A percentile compares a stretch with the other conserved stretches of the same genome.
Evolutionary conservation across 2,329 filamentous ascomycete species (phyloP).

Genomic region (Sporothrix euskadiensis): DNA sequence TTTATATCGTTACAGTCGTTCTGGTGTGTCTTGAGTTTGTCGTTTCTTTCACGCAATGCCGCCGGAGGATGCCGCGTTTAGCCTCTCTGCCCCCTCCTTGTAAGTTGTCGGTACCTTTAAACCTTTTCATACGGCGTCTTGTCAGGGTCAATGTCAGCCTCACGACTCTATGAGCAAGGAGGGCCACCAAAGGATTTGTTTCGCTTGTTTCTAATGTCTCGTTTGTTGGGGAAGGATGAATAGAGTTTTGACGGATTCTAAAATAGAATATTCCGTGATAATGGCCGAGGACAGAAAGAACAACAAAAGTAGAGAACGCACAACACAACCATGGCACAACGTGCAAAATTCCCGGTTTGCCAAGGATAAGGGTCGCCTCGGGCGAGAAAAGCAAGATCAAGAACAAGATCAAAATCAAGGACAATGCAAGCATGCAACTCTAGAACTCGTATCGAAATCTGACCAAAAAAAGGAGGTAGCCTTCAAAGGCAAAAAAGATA

Average conservation of each 20-base stretch:
- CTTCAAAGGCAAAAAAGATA: conserved; percentile 2
- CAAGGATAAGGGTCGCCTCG: not conserved
- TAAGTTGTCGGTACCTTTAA: not conserved
- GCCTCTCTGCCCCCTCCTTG: not conserved
- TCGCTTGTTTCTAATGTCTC: not conserved
- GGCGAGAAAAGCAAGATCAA: not conserved
- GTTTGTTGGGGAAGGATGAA: not conserved
- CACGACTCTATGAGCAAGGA: not conserved
- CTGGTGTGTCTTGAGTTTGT: not conserved
- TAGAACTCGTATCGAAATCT: not conserved
- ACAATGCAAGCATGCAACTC: not conserved
- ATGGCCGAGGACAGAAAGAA: not conserved
- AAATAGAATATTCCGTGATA: not conserved
- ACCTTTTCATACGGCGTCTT: not conserved
- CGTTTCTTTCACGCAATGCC: conserved; percentile 14
- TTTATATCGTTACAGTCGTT: not conserved
- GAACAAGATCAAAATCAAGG: no score
- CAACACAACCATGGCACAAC: not conserved
- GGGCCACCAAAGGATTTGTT: not conserved
- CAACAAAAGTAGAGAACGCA: not conserved
- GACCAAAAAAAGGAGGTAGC: not conserved
- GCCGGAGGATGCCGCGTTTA: not conserved
- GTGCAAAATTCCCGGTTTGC: not conserved
- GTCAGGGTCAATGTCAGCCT: not conserved
- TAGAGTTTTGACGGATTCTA: not conserved